Conservation (phyloP, 768 basidiomycete species). For the Termitomyces sp. region DNA sequence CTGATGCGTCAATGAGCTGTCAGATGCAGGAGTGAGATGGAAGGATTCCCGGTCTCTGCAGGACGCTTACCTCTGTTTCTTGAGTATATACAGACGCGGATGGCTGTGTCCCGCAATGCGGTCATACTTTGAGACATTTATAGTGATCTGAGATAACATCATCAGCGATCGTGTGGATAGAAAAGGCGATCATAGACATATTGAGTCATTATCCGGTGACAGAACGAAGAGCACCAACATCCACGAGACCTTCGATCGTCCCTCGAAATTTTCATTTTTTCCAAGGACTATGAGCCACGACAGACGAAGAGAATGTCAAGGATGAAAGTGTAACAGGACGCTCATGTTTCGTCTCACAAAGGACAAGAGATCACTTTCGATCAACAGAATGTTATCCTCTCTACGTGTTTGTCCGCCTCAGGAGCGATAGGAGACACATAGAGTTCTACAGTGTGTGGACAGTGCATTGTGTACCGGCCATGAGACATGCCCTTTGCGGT, state of each 20-base stretch:
- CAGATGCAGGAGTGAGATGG: conserved; percentile 8
- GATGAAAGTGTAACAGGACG: neutral
- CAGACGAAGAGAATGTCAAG: neutral
- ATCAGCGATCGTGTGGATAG: conserved; percentile 1
- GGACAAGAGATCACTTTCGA: neutral
- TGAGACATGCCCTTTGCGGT: neutral
- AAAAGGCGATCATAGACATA: conserved; percentile 6
- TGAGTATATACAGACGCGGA: conserved; percentile 3
- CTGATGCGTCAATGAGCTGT: conserved; percentile 29
- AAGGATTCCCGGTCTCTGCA: neutral
- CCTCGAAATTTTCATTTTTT: neutral
- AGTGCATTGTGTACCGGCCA: neutral
- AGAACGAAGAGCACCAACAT: neutral
- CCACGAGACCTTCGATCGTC: neutral
- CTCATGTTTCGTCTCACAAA: neutral
- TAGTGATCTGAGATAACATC: conserved; percentile 7
- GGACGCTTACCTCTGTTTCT: neutral
- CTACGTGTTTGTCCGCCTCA: neutral
- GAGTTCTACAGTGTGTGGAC: neutral
- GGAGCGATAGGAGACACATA: neutral
- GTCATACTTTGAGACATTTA: conserved; percentile 9
- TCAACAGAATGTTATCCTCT: neutral
- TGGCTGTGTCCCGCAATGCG: conserved; percentile 4
- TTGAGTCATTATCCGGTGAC: neutral
- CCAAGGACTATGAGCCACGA: neutral